Conservation (phyloP, 345 rosid genomes). For the Populus davidiana region DNA sequence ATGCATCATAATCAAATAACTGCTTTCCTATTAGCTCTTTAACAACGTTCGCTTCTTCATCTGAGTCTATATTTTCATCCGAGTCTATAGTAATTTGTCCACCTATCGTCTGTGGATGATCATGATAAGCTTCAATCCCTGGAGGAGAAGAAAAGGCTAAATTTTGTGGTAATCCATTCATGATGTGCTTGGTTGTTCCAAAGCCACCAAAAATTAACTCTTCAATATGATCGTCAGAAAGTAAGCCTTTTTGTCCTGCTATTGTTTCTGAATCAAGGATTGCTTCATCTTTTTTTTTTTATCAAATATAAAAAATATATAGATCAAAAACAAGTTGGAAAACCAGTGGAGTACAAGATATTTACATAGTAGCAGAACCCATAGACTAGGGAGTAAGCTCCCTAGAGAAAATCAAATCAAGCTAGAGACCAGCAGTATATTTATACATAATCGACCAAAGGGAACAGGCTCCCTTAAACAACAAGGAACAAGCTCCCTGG, state of each 20-base stretch:
- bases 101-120: slow-evolving; percentile 56
- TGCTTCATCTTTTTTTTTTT: not conserved
- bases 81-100: slow-evolving; percentile 75
- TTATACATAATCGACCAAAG: too few species aligned
- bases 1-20: slow-evolving; percentile 82
- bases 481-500: too few species aligned
- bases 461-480: too few species aligned
- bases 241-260: slow-evolving; percentile 13
- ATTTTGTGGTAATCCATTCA: slow-evolving; percentile 12
- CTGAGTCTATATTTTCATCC: slow-evolving; percentile 64
- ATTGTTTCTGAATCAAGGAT: slow-evolving; percentile 10
- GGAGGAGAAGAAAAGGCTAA: not conserved
- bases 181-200: slow-evolving; percentile 14
- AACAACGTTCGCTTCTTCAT: slow-evolving; percentile 53
- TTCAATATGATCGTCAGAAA: slow-evolving; percentile 30
- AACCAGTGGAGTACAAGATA: too few species aligned
- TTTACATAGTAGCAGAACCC: too few species aligned
- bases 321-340: too few species aligned
- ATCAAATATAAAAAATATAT: too few species aligned
- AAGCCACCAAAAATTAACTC: slow-evolving; percentile 29
- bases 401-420: too few species aligned
- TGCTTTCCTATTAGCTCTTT: slow-evolving; percentile 45
- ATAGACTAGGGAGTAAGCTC: too few species aligned
- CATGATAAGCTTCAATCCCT: slow-evolving; percentile 36
- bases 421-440: too few species aligned